Percentiles rank a stretch among this genome's conserved stretches.
phyloP scores from a whole-genome alignment of 2,329 filamentous ascomycete species.

The Fusarium kyushuense region DNA sequence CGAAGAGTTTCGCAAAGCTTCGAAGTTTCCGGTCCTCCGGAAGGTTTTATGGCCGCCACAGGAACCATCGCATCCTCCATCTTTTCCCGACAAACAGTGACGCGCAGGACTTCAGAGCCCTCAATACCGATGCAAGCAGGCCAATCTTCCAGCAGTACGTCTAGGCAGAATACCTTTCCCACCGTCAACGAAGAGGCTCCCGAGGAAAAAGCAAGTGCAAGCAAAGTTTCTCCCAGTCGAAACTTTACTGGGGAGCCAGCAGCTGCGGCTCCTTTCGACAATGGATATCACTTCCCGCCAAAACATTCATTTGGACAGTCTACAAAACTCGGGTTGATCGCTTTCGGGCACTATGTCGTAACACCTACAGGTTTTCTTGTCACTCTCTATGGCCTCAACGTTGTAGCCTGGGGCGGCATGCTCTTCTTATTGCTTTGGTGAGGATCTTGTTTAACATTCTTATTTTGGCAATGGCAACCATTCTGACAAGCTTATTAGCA shows the following conservation, averaged over 20 bases:
- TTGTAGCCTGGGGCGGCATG: constrained; percentile 93
- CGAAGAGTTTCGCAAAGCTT: constrained; percentile 55
- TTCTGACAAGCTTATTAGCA: constrained; percentile 35
- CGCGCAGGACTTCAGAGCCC: constrained; percentile 33
- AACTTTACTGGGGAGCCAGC: constrained; percentile 43
- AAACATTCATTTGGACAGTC: constrained; percentile 71
- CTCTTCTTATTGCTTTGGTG: constrained; percentile 86
- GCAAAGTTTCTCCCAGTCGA: constrained; percentile 13
- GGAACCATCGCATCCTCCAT: constrained; percentile 60
- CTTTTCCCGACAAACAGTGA: constrained; percentile 43
- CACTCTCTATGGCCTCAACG: constrained; percentile 82
- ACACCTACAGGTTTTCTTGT: constrained; percentile 83
- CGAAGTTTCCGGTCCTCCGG: constrained; percentile 60
- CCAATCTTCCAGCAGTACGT: constrained; percentile 42
- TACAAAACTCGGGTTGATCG: constrained; percentile 66
- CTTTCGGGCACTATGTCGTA: constrained; percentile 78
- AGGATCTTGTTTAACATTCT: neutral
- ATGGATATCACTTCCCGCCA: constrained; percentile 74
- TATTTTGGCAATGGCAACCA: neutral
- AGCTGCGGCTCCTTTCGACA: constrained; percentile 62
- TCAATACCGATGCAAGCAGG: constrained; percentile 34
- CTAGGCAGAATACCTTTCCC: constrained; percentile 40
- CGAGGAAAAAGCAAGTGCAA: constrained; percentile 17
- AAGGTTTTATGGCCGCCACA: constrained; percentile 62
- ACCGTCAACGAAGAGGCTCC: constrained; percentile 40